These are phyloP conservation scores for Heterobasidion irregulare DNA, from an alignment of 1,284 basidiomycete species.

Conservation along the genomic window DNA sequence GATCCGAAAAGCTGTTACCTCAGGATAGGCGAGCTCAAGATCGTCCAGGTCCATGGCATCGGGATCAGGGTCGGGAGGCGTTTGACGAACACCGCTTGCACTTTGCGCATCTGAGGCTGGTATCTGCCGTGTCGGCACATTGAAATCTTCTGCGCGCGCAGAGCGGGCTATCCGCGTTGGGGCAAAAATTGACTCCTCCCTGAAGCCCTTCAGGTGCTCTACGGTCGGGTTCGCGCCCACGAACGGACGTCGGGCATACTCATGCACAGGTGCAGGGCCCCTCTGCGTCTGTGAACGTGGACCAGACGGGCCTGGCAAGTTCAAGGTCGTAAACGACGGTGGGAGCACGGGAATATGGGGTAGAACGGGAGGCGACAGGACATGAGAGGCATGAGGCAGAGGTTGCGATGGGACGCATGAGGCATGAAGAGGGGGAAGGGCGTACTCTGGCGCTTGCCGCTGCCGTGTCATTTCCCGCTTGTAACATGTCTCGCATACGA, in stretches of 20 bases:
- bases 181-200: background rate
- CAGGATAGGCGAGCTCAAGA: constrained; percentile 2
- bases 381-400: background rate
- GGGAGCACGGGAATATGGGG: background rate
- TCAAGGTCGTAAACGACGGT: background rate
- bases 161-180: background rate
- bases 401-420: background rate
- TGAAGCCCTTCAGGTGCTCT: background rate
- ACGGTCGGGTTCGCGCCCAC: no score
- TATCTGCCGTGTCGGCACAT: no score
- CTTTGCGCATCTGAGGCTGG: no score
- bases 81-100: no score
- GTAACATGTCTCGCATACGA: background rate
- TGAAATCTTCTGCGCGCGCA: background rate
- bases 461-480: background rate
- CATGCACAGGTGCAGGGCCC: background rate
- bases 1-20: background rate
- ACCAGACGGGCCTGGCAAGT: background rate
- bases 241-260: no score
- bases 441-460: background rate
- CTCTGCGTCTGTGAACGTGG: background rate
- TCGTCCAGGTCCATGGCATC: background rate
- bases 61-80: background rate
- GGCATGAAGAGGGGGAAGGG: background rate
- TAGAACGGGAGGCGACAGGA: background rate